Evolutionary conservation across 768 basidiomycete species (phyloP), one percentile per base, ranked within the genome.

Genomic region (Suillus occidentalis): DNA sequence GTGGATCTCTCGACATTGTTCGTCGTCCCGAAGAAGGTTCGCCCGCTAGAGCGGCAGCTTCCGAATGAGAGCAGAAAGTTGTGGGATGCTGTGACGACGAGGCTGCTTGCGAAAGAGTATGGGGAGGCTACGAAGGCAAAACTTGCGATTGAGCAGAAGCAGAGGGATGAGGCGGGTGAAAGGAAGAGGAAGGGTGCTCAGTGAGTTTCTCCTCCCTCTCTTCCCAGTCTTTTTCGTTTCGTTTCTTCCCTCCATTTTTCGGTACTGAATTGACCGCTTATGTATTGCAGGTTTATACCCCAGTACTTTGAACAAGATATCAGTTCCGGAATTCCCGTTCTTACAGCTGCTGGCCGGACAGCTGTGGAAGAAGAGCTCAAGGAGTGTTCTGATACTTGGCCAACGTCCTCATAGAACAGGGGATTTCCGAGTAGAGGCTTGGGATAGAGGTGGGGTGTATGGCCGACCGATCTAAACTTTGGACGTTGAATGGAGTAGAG

Each of bases 121-220:
- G 83, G 85, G 28, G 94, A 96, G 49, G 97, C 97, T 61, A 98
- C 94, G 64, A 91, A 84, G 81, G 86, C 91, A 80, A 99, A 99
- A 83, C 85, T 95, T 61, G 77, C 77, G 6, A 97, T 99, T 63
- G 97, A 99, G 79, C 97, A 99, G 84, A 85, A 75, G 72, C 97
- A 99, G 82, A 81, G 97, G 60, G 95, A 98, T 65, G 85, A 88
- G 39, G 92, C 95, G 7, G 91, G 89, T 13, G 92, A 94, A 75
- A 83, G 94, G 78, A 96, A 94, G 82, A 85, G 83, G 75, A 90
- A 87, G 64, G 92, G 90, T 20, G 75, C 86, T 37, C 83, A 85
- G 93, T 97, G 72, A 81, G 93, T 90, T 13, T 6, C 22, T 14
- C 6, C 25, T 16, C 14, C 25, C 22, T 20, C 39, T 49, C 8